Evolutionary conservation across 176 grass and related monocot genomes (phyloP), one percentile per base, ranked within the genome.

Genomic region (Calamus simplicifolius): DNA sequence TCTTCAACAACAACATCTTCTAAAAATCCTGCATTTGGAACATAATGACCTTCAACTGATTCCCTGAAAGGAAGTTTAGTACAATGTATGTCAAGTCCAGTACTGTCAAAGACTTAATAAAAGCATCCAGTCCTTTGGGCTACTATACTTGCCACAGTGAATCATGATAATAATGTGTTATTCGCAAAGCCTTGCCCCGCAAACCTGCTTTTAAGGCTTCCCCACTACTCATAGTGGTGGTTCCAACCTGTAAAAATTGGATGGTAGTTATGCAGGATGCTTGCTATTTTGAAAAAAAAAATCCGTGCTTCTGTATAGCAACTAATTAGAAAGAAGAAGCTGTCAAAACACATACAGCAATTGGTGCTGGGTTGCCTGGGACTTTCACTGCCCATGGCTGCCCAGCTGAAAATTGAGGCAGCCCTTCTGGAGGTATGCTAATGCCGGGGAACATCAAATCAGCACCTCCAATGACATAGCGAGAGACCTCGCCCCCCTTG

Each of bases 371-470:
- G 67, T 96, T 96, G 16, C 75, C 83, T 67, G 87, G 92, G 60
- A 96, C 92, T 79, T 79, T 90, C 61, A 96, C 83, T 57, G 86
- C 82, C 84, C 84, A 96, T 65, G 81, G 80, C 18, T 96, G 61
- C 51, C 87, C 83, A 90, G 80, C 83, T 75, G 76, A 71, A 71
- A 96, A 96, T 58, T 78, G 73, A 67, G 83, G 83, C 52, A 90
- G 66, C 48, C 92, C 92, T 64, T 96, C 92, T 80, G 76, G 75
- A 48, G 78, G 77, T 80, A 90, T 60, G 19, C 66, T 80, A 58
- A 96, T 80, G 74, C 92, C 87, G 60, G 92, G 92, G 76, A 90
- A 97, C 92, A 97, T 90, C 57, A 97, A 85, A 90, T 97, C 92
- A 27, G 87, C 92, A 21, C 92, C 92, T 69, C 81, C 75, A 71